Evolutionary conservation across 2,329 filamentous ascomycete species (phyloP).

Genomic region (Ophiosphaerella korrae): DNA sequence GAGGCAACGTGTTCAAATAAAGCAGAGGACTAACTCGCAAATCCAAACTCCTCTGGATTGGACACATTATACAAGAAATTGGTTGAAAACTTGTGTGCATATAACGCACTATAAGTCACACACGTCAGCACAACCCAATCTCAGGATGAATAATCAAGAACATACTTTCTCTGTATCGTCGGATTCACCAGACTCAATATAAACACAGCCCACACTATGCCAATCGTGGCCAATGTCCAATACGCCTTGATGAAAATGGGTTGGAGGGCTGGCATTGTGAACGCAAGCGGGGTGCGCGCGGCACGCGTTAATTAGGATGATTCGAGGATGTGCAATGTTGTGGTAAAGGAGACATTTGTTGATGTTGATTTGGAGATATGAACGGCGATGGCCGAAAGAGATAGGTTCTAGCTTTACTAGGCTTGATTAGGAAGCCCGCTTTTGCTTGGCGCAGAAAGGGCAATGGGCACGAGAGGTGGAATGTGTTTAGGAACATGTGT

Average conservation of each 20-base stretch:
- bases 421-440: constrained; percentile 5
- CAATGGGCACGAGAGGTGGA: too few relatives aligned
- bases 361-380: too few relatives aligned
- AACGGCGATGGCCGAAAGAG: too few relatives aligned
- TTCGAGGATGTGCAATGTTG: background rate
- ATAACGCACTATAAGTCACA: constrained; percentile 67
- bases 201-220: constrained; percentile 69
- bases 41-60: constrained; percentile 81
- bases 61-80: constrained; percentile 74
- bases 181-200: constrained; percentile 70
- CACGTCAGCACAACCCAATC: background rate
- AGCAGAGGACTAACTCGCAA: constrained; percentile 65
- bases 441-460: constrained; percentile 1
- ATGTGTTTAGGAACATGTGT: too few relatives aligned
- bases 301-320: too few relatives aligned
- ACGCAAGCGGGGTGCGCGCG: background rate
- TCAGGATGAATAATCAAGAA: constrained; percentile 6
- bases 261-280: constrained; percentile 32
- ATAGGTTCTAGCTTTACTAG: background rate
- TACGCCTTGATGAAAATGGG: constrained; percentile 44
- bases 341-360: background rate
- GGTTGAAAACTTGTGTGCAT: constrained; percentile 79
- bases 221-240: constrained; percentile 53
- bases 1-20: background rate
- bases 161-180: constrained; percentile 80